phyloP scores from a whole-genome alignment of 2,329 filamentous ascomycete genomes.

The Colletotrichum sidae region DNA sequence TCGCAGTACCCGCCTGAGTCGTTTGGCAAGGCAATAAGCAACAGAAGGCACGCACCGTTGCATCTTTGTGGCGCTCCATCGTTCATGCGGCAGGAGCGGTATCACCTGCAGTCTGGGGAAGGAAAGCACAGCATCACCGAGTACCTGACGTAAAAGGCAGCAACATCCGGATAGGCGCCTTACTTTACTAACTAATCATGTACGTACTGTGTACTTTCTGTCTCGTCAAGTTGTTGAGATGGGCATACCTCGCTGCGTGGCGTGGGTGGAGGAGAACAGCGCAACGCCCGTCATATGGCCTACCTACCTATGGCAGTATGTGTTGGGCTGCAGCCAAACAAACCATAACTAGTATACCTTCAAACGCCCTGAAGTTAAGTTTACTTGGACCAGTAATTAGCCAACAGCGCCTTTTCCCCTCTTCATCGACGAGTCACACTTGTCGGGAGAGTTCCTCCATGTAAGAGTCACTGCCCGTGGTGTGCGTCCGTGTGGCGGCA shows the following conservation, averaged over 20 bases:
- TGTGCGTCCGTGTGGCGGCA: conserved; percentile 33
- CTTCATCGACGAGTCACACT: conserved; percentile 18
- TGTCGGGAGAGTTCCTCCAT: conserved; percentile 21
- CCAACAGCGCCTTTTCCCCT: background rate
- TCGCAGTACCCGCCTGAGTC: too few relatives aligned
- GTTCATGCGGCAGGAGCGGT: conserved; percentile 26
- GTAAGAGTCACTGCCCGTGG: conserved; percentile 29
- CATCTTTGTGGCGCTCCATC: conserved; percentile 10
- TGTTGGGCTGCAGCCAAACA: background rate
- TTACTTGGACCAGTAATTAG: background rate
- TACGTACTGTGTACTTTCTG: background rate
- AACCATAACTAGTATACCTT: too few relatives aligned
- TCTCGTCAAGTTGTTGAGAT: conserved; percentile 3
- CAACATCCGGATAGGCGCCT: too few relatives aligned
- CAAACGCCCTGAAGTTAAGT: conserved; percentile 7
- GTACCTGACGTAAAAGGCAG: too few relatives aligned
- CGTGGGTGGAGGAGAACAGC: too few relatives aligned
- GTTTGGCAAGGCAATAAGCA: too few relatives aligned
- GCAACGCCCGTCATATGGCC: too few relatives aligned
- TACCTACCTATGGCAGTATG: too few relatives aligned
- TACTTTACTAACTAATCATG: background rate
- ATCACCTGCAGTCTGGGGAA: conserved; percentile 1
- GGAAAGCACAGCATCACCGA: background rate
- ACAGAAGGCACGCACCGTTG: too few relatives aligned
- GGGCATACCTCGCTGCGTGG: background rate